Percentiles rank a stretch among this genome's conserved stretches.
phyloP scores from a whole-genome alignment of 78 protist genomes.

The Planoprotostelium fungivorum region DNA sequence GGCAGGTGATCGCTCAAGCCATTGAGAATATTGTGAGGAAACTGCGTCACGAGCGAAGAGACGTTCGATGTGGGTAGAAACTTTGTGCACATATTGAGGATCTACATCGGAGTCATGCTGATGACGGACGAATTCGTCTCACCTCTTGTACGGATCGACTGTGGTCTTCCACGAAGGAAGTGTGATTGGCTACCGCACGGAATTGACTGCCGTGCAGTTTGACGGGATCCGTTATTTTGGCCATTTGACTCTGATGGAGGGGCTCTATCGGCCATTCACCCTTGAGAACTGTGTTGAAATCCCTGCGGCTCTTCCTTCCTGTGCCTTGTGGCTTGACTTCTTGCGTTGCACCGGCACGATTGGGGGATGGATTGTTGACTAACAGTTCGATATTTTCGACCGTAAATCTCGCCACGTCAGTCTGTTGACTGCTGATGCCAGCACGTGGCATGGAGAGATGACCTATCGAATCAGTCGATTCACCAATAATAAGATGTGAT shows the following conservation, averaged over 20 bases:
- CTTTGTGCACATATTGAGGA: neutral
- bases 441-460: neutral
- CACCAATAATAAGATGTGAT: neutral
- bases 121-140: neutral
- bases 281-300: neutral
- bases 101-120: neutral
- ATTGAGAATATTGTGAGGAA: neutral
- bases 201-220: neutral
- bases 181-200: neutral
- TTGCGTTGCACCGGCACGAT: neutral
- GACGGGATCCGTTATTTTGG: neutral
- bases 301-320: neutral
- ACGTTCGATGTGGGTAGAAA: neutral
- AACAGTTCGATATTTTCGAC: slow-evolving; percentile 44
- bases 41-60: neutral
- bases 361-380: slow-evolving; percentile 15
- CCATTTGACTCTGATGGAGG: neutral
- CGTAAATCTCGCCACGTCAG: slow-evolving; percentile 18
- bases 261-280: neutral
- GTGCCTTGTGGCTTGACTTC: neutral
- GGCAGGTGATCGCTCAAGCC: neutral
- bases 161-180: neutral
- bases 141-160: neutral
- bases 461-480: too few species aligned
- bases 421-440: neutral